These are phyloP conservation scores for Psilocybe cubensis DNA, from an alignment of 768 basidiomycete genomes.

Conservation along the genomic window DNA sequence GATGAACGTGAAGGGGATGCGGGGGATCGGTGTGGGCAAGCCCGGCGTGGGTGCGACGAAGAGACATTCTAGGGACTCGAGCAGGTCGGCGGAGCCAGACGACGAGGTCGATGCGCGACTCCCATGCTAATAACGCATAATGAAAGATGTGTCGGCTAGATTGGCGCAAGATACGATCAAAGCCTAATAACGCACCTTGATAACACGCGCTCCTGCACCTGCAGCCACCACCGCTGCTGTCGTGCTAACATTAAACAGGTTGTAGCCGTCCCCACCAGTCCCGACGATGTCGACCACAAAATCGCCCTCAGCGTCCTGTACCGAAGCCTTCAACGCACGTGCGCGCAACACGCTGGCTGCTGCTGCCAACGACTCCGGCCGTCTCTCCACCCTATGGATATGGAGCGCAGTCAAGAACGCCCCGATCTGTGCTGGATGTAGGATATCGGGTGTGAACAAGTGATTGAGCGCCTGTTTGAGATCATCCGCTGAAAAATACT, in stretches of 20 bases:
- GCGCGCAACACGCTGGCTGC: constrained; percentile 76
- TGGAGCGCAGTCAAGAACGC: constrained; percentile 90
- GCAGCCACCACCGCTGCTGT: constrained; percentile 93
- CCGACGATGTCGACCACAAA: constrained; percentile 84
- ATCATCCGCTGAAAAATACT: constrained; percentile 80
- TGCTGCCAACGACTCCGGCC: constrained; percentile 76
- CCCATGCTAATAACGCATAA: constrained; percentile 67
- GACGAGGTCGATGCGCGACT: constrained; percentile 90
- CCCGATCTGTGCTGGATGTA: constrained; percentile 79
- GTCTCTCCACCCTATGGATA: constrained; percentile 74
- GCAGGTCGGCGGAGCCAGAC: constrained; percentile 92
- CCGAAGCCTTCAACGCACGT: constrained; percentile 65
- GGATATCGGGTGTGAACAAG: constrained; percentile 65
- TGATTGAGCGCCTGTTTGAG: constrained; percentile 74
- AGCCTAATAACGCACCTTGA: constrained; percentile 64
- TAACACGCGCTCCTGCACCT: constrained; percentile 90
- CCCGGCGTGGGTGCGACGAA: constrained; percentile 69
- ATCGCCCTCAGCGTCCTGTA: constrained; percentile 64
- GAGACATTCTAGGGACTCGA: constrained; percentile 80
- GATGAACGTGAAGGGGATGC: constrained; percentile 88
- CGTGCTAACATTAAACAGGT: constrained; percentile 97
- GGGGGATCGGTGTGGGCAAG: constrained; percentile 59
- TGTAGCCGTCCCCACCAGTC: constrained; percentile 93
- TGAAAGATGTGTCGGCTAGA: neutral
- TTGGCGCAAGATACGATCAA: neutral